Base-by-base conservation (phyloP, 2,329 filamentous ascomycete species). In the Plenodomus biglobosus region DNA sequence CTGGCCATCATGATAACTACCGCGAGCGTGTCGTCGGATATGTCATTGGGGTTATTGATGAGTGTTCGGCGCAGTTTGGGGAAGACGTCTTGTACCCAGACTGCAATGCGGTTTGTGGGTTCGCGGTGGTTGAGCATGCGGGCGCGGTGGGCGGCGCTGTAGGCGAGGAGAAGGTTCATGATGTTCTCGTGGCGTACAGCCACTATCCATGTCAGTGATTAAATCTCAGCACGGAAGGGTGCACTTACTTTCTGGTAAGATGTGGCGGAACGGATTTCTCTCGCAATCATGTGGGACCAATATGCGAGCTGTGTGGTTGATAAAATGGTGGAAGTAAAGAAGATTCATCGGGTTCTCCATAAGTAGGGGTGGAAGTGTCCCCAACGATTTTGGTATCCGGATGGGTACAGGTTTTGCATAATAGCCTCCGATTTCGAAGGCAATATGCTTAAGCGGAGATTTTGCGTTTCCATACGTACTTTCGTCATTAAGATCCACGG, bases 1-100 rank as follows among this genome's bases (percentile, higher is more conserved):
- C 88, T 92, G 0, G 88, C 83, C 38, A 95, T 80, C 87, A 94
- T 91, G 53, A 95, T 91, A 7, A 89, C 87, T 0, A 88, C 90
- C 0, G 89, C 88, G 2, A 95, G 77, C 45, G 87, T 88, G 15
- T 83, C 82, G 57, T 90, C 85, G 1, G 87, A 86, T 10, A 90
- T 84, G 35, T 59, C 38, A 17, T 56, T 55, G 4, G 62, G 54
- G 44, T 85, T 80, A 2, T 58, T 45, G 49, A 80, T 78, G 18
- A 94, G 76, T 1, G 87, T 85, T 51, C 81, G 73, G 21, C 88
- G 82, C 17, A 95, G 78, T 15, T 84, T 82, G 0, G 87, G 87
- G 53, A 88, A 87, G n/a, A 89, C 87, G 58, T 90, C 83, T 62
- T 87, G 80, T 20, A 94, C 88, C 86, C 87, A 94, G 34, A 83